Evolutionary conservation across 768 basidiomycete genomes (phyloP).

Genomic region (Phanerodontia chrysosporium): DNA sequence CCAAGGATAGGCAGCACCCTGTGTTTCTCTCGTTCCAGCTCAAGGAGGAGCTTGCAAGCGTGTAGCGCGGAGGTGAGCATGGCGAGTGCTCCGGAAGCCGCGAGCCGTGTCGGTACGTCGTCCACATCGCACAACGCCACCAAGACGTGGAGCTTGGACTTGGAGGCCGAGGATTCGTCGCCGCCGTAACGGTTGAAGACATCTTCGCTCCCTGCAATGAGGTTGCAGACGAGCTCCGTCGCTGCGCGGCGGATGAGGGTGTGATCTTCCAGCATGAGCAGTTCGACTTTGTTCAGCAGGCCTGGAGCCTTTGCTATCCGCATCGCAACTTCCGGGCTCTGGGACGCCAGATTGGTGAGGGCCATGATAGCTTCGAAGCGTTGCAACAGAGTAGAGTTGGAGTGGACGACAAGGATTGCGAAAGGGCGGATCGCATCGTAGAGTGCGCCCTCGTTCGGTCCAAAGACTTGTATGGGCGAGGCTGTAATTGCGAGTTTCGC

Average conservation of each 20-base stretch:
- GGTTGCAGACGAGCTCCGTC: conserved; percentile 89
- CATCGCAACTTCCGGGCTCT: conserved; percentile 58
- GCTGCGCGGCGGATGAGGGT: conserved; percentile 79
- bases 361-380: conserved; percentile 95
- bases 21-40: conserved; percentile 60
- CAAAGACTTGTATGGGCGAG: conserved; percentile 87
- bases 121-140: conserved; percentile 84
- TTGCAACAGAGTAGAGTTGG: conserved; percentile 69
- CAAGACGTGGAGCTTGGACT: conserved; percentile 74
- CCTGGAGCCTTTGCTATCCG: conserved; percentile 62
- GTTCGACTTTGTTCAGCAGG: conserved; percentile 62
- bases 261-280: conserved; percentile 80
- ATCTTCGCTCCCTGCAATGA: conserved; percentile 71
- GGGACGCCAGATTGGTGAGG: conserved; percentile 88
- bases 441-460: conserved; percentile 70
- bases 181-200: conserved; percentile 74
- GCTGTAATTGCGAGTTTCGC: conserved; percentile 93
- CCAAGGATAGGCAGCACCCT: conserved; percentile 63
- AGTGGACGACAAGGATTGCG: conserved; percentile 64
- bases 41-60: conserved; percentile 58
- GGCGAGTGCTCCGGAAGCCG: conserved; percentile 90
- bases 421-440: conserved; percentile 85
- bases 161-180: conserved; percentile 33
- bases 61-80: conserved; percentile 60
- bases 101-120: conserved; percentile 78